Evolutionary conservation across 768 basidiomycete species (phyloP), one percentile per base, ranked within the genome.

Genomic region (Heimioporus sp.): DNA sequence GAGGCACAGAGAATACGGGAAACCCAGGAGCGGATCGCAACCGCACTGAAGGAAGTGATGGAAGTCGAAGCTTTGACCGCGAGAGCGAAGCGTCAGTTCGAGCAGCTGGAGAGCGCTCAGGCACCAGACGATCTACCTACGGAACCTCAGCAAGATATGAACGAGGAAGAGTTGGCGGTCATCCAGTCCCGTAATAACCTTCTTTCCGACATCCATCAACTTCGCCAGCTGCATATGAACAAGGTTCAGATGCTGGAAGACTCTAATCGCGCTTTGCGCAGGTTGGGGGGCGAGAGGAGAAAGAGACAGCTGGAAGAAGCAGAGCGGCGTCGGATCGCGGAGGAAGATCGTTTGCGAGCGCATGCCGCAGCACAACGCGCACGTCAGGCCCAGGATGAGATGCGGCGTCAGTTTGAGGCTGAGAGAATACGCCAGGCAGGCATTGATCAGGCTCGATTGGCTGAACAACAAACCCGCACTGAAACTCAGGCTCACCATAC

Each of bases 231-330:
- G 49, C 60, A 60, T 36, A 16, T 45, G n/a, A 56, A 59, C 21
- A 64, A 55, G 42, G 21, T 54, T 41, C 56, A 53, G 31, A 43
- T 44, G 43, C 24, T 67, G 28, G 58, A 60, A 46, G 62, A 58
- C 45, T 51, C 42, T 15, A 53, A 43, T 30, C 45, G 31, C 28
- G 49, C 46, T 10, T 57, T 68, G n/a, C 59, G 51, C 24, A 59
- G 46, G 24, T 44, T 72, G 38, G 61, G 54, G 46, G 64, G 64
- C 48, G 63, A 66, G 51, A 56, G 58, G 46, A 53, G 56, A 34
- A 48, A 50, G 40, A 62, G 54, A 56, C 47, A 41, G 16, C 42
- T 30, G 3, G 54, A 58, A 12, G 60, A 61, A 53, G 60, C 52
- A 36, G 55, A 62, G 34, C 57, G 52, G 30, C 45, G 39, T 7